Base-by-base conservation (phyloP, 805 yeast genomes). In the Danielozyma ontarioensis region DNA sequence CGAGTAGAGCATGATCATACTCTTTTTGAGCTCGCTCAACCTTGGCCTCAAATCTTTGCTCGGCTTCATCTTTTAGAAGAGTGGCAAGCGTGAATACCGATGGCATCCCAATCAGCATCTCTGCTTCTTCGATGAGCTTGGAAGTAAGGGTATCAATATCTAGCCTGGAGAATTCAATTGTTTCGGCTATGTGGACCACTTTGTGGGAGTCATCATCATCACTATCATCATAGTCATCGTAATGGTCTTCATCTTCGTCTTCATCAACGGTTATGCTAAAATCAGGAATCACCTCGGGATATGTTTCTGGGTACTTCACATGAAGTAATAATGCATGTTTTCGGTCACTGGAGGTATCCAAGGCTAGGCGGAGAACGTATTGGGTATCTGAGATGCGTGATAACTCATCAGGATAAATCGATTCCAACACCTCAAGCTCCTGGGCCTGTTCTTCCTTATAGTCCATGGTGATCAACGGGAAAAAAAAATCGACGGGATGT, bases 351-450 rank as follows among this genome's bases (percentile, higher is more conserved):
- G 71, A 68, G 3, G 90, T 78, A 44, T 90, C 97, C 29, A 89
- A 64, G 14, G 53, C 48, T n/a, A 87, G 45, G 31, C 64, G 64
- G 23, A 90, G 72, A 27, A 75, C 67, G 53, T 76, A 84, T 24
- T 68, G 68, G 5, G 65, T 57, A 14, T 71, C 72, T 1, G 73
- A 51, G 23, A 68, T 46, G 7, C 64, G 48, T n/a, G 53, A 60
- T 21, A 86, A 60, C 56, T 90, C 98, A 52, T 90, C 97, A 4
- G 97, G 98, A 55, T 93, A 90, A 35, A 90, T 90, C 13, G 94
- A 80, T 53, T 85, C 80, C 37, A 90, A 71, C 33, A 93, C 88
- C 57, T 89, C 97, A 29, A 93, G 55, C 57, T 90, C 98, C 60
- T 90, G 96, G 18, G 52, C 57, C 54, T 90, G 97, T 52, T 93